phyloP scores from a whole-genome alignment of 1,139 yeast genomes.

The Blastobotrys capitulatus region DNA sequence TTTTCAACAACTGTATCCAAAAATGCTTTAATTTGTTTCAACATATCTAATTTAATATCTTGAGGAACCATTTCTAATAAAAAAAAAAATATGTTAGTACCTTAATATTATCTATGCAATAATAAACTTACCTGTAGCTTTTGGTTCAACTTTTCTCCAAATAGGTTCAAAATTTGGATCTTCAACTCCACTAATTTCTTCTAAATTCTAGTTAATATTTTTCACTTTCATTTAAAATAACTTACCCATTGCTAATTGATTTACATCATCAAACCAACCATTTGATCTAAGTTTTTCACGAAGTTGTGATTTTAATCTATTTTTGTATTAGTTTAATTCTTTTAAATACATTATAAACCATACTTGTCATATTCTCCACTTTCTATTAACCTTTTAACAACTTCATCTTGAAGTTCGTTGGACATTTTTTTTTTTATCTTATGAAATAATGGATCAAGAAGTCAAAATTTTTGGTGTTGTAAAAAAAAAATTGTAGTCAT shows the following conservation, averaged over 20 bases:
- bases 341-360: conserved; percentile 3
- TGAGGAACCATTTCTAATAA: conserved; percentile 54
- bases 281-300: conserved; percentile 62
- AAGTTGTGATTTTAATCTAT: conserved; percentile 35
- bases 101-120: too few relatives aligned
- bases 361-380: conserved; percentile 73
- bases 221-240: neutral
- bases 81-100: neutral
- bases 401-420: neutral
- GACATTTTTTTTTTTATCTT: too few relatives aligned
- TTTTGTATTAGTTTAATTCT: neutral
- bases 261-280: conserved; percentile 83
- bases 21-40: conserved; percentile 54
- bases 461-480: neutral
- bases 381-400: conserved; percentile 47
- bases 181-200: conserved; percentile 37
- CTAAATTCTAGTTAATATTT: conserved; percentile 18
- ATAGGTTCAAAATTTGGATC: conserved; percentile 50
- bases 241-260: conserved; percentile 47
- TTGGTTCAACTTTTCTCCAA: conserved; percentile 51
- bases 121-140: conserved; percentile 49
- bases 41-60: conserved; percentile 52
- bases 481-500: too few relatives aligned
- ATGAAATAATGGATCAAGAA: too few relatives aligned
- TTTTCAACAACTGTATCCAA: conserved; percentile 42